phyloP scores from a whole-genome alignment of 495 filamentous ascomycete species.

The Daldinia bambusicola region DNA sequence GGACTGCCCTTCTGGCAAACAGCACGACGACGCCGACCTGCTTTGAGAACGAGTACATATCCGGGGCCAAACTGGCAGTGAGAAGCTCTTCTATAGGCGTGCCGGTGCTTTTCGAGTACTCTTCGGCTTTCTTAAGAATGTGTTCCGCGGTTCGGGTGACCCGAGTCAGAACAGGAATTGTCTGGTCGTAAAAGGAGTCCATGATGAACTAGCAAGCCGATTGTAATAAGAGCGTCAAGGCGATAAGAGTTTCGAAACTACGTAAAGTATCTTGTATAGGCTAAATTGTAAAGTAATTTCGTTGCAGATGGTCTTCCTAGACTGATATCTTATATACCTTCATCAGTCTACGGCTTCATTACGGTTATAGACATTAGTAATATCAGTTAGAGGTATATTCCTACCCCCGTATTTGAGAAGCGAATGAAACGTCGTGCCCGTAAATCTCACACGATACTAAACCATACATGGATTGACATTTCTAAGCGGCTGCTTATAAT shows the following conservation, averaged over 20 bases:
- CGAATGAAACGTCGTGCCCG: neutral
- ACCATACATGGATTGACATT: neutral
- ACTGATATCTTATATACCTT: neutral
- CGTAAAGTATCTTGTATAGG: neutral
- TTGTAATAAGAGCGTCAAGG: neutral
- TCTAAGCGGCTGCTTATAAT: conserved; percentile 37
- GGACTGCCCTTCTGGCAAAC: conserved; percentile 41
- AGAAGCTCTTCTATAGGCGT: conserved; percentile 35
- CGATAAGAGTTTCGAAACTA: neutral
- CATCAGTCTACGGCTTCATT: neutral
- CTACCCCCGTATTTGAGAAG: neutral
- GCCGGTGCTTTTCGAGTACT: conserved; percentile 34
- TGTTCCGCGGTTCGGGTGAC: conserved; percentile 42
- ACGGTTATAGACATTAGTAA: neutral
- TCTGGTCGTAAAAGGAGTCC: conserved; percentile 47
- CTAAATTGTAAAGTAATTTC: neutral
- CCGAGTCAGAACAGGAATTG: conserved; percentile 45
- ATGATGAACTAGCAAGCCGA: conserved; percentile 18
- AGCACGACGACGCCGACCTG: conserved; percentile 56
- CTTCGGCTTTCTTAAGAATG: conserved; percentile 47
- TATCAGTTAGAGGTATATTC: neutral
- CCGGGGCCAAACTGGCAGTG: conserved; percentile 46
- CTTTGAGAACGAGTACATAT: conserved; percentile 62
- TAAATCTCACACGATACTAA: neutral
- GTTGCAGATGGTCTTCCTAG: neutral